A percentile compares a stretch with the other conserved stretches of the same genome.
Conservation (phyloP, 331 rosid genomes). For the Rosa hybrid region DNA sequence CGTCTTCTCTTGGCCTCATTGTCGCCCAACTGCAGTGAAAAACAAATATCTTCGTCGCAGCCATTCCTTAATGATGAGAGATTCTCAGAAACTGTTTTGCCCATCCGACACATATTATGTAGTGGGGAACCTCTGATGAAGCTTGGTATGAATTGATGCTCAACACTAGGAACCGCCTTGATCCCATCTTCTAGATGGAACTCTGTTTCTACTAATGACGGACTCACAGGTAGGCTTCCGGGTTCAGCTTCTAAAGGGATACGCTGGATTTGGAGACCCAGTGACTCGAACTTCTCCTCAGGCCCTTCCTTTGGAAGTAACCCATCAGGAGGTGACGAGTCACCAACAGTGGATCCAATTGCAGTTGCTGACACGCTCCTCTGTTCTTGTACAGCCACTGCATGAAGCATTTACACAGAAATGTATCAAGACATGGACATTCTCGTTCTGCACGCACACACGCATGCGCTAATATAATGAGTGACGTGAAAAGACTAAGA, state of each 20-base stretch:
- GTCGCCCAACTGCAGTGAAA: slow-evolving; percentile 91
- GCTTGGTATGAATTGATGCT: slow-evolving; percentile 94
- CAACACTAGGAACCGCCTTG: slow-evolving; percentile 69
- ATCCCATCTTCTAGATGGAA: slow-evolving; percentile 72
- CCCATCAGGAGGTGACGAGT: slow-evolving; percentile 80
- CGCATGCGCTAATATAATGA: not conserved
- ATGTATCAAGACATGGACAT: not conserved
- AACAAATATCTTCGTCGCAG: slow-evolving; percentile 68
- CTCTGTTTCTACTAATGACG: slow-evolving; percentile 54
- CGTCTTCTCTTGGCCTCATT: slow-evolving; percentile 93
- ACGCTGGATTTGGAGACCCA: slow-evolving; percentile 87
- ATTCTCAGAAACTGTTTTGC: slow-evolving; percentile 58
- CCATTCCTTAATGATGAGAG: slow-evolving; percentile 68
- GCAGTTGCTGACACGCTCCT: slow-evolving; percentile 79
- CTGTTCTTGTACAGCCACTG: slow-evolving; percentile 94
- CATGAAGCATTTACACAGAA: slow-evolving; percentile 19
- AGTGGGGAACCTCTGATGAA: slow-evolving; percentile 63
- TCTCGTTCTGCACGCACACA: not conserved
- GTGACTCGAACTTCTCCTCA: slow-evolving; percentile 79
- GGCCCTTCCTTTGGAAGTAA: slow-evolving; percentile 60
- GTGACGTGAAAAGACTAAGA: not conserved
- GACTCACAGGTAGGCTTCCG: slow-evolving; percentile 49
- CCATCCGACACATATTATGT: slow-evolving; percentile 49
- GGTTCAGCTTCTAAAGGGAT: slow-evolving; percentile 67
- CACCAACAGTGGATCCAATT: slow-evolving; percentile 81